Percentiles rank a stretch among this genome's conserved stretches.
Evolutionary conservation across 2,329 filamentous ascomycete genomes (phyloP).

Genomic region (Pseudodiploospora longispora): DNA sequence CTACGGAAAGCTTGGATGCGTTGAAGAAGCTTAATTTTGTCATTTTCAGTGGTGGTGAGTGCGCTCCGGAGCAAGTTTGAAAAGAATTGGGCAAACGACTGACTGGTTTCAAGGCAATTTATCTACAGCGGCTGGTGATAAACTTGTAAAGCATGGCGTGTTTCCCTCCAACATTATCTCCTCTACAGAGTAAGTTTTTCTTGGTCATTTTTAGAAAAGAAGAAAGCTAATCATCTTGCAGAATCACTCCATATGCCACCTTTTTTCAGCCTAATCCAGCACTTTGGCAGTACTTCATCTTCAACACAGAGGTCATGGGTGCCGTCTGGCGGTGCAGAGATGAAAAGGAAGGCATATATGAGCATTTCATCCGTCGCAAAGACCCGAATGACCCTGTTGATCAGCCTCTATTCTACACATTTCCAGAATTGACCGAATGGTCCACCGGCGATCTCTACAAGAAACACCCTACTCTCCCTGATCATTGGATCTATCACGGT

Average conservation of each 20-base stretch:
- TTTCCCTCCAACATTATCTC: conserved; percentile 28
- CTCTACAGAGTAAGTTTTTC: conserved; percentile 31
- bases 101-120: conserved; percentile 23
- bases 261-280: conserved; percentile 23
- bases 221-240: conserved; percentile 9
- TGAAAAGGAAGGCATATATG: conserved; percentile 2
- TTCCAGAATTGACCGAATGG: conserved; percentile 25
- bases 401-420: conserved; percentile 28
- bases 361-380: conserved; percentile 30
- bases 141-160: conserved; percentile 26
- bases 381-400: conserved; percentile 23
- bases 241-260: conserved; percentile 24
- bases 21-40: conserved; percentile 26
- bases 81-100: too few relatives aligned
- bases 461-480: conserved; percentile 21
- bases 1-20: conserved; percentile 17
- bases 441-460: conserved; percentile 27
- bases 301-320: conserved; percentile 31
- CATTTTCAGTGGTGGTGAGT: conserved; percentile 27
- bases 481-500: conserved; percentile 27
- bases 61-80: background rate
- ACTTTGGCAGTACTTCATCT: conserved; percentile 35
- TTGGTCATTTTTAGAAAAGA: background rate
- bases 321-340: conserved; percentile 27
- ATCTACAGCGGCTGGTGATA: conserved; percentile 27